phyloP scores from a whole-genome alignment of 208 protist genomes.

The Leishmania gerbilli region DNA sequence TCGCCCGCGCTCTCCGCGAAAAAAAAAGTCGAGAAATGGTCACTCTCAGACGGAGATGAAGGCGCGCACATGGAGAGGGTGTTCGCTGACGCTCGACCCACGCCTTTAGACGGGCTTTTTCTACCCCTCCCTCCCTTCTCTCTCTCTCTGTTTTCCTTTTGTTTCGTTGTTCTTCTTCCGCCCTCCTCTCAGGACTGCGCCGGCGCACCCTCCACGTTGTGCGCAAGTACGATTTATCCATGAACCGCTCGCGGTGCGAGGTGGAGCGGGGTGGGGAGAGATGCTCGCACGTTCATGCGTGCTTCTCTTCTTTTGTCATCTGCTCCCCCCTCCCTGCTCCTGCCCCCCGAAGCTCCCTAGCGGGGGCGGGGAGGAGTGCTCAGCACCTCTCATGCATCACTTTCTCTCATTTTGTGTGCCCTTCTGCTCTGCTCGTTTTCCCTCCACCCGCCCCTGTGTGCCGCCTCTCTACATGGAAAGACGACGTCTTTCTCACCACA shows the following conservation, averaged over 20 bases:
- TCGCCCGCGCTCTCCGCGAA: background rate
- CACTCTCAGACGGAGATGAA: background rate
- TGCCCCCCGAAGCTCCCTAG: too few relatives aligned
- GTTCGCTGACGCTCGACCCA: too few relatives aligned
- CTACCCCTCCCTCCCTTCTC: too few relatives aligned
- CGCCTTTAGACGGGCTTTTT: background rate
- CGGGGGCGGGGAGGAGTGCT: too few relatives aligned
- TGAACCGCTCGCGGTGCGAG: background rate
- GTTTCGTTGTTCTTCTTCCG: background rate
- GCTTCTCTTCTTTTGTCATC: too few relatives aligned
- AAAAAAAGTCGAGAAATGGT: background rate
- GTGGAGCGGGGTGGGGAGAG: background rate
- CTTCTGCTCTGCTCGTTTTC: background rate
- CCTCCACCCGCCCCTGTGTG: background rate
- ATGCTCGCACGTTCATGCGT: background rate
- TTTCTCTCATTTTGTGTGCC: background rate
- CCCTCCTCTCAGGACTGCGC: background rate
- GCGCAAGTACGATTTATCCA: background rate
- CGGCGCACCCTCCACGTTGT: background rate
- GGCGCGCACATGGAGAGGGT: too few relatives aligned
- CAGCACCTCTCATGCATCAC: background rate
- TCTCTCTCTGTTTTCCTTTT: background rate
- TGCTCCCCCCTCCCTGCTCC: too few relatives aligned
- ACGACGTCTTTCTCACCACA: too few relatives aligned
- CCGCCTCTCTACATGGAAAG: too few relatives aligned